phyloP scores from a whole-genome alignment of 371 early-diverging fungal genomes.

The Neoconidiobolus thromboides region DNA sequence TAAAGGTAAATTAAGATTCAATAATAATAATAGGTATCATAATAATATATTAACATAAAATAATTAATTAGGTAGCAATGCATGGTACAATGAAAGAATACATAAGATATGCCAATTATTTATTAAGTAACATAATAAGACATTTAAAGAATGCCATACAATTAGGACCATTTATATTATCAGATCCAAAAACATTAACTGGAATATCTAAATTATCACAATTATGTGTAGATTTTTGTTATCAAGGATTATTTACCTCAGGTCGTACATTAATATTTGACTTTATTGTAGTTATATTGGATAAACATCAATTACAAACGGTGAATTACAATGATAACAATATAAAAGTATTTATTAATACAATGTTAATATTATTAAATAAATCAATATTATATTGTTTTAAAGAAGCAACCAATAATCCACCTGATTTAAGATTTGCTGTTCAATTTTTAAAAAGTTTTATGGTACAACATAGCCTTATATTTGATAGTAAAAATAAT shows the following conservation, averaged over 20 bases:
- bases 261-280: background rate
- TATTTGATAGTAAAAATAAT: constrained; percentile 27
- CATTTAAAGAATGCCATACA: constrained; percentile 29
- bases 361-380: background rate
- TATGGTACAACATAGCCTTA: constrained; percentile 44
- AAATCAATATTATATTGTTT: background rate
- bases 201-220: constrained; percentile 36
- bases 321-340: background rate
- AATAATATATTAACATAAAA: too few relatives aligned
- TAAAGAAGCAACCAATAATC: background rate
- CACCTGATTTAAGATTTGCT: background rate
- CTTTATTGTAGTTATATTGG: background rate
- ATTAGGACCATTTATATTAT: constrained; percentile 18
- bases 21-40: background rate
- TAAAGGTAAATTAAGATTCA: constrained; percentile 17
- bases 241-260: constrained; percentile 23
- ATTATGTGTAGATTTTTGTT: constrained; percentile 40
- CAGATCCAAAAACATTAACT: constrained; percentile 20
- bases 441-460: constrained; percentile 35
- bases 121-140: constrained; percentile 31
- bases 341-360: background rate
- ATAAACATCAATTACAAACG: background rate
- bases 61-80: background rate
- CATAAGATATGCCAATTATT: constrained; percentile 29
- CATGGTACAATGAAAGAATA: constrained; percentile 10